Percentiles rank a stretch among this genome's conserved stretches.
These are phyloP conservation scores for Lepidium didymum DNA, from an alignment of 345 rosid genomes.

Conservation along the genomic window DNA sequence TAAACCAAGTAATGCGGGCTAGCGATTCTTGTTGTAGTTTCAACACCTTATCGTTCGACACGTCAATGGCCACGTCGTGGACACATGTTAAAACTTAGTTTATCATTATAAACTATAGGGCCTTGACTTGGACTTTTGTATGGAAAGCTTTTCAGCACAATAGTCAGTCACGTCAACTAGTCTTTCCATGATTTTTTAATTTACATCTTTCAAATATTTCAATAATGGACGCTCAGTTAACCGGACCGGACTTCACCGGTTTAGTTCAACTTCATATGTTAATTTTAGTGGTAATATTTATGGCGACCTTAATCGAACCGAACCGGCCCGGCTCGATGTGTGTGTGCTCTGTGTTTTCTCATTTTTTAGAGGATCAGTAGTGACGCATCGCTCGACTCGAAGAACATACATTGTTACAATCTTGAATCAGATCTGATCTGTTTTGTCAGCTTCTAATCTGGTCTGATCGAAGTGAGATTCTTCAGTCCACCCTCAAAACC, in stretches of 20 bases:
- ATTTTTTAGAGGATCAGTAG: background rate
- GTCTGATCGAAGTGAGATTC: background rate
- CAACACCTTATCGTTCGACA: too few species aligned
- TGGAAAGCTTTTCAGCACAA: too few species aligned
- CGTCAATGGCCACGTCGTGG: too few species aligned
- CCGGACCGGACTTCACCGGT: background rate
- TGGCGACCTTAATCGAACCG: slow-evolving; percentile 6
- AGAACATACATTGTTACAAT: background rate
- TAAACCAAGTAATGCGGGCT: too few species aligned
- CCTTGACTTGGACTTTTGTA: too few species aligned
- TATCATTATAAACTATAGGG: too few species aligned
- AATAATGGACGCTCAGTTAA: background rate
- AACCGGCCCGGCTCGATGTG: background rate
- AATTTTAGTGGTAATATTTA: background rate
- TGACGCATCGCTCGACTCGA: slow-evolving; percentile 16
- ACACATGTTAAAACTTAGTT: too few species aligned
- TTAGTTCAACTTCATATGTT: background rate
- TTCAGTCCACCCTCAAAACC: background rate
- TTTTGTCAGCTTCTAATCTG: background rate
- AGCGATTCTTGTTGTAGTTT: too few species aligned
- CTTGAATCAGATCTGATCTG: slow-evolving; percentile 22
- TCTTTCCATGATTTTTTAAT: too few species aligned
- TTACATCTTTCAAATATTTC: background rate
- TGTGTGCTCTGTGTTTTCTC: slow-evolving; percentile 7
- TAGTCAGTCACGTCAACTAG: too few species aligned